These are phyloP conservation scores for Phytophthora brassicae DNA, from an alignment of 352 stramenopile species.

Conservation along the genomic window DNA sequence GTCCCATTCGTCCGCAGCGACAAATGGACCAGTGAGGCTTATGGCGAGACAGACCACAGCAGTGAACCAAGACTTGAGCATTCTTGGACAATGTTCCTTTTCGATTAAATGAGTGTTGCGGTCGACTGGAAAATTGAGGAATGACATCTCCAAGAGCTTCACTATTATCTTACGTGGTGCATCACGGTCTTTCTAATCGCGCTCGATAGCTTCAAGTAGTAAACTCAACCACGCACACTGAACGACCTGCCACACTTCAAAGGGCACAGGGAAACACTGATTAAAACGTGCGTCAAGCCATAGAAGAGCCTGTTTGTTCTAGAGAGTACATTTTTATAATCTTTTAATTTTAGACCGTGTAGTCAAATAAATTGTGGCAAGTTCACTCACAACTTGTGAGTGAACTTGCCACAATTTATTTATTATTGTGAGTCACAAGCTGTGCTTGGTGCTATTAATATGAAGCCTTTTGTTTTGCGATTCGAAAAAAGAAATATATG, in stretches of 20 bases:
- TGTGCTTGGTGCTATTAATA: no score
- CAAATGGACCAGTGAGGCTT: constrained; percentile 14
- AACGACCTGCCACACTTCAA: constrained; percentile 10
- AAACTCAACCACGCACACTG: constrained; percentile 28
- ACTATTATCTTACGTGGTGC: background rate
- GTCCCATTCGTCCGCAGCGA: constrained; percentile 32
- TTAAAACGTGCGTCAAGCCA: constrained; percentile 6
- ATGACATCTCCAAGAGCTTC: constrained; percentile 9
- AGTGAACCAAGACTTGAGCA: constrained; percentile 38
- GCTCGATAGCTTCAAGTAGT: constrained; percentile 10
- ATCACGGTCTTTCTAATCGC: constrained; percentile 6
- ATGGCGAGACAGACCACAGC: constrained; percentile 26
- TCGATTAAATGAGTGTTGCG: constrained; percentile 7
- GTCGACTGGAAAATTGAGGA: constrained; percentile 26
- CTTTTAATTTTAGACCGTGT: no score
- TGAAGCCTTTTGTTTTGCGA: no score
- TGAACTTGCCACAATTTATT: no score
- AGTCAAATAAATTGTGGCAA: no score
- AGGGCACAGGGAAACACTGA: no score
- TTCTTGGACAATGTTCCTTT: constrained; percentile 21
- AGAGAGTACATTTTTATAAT: no score
- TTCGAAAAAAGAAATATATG: no score
- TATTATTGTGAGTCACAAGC: no score
- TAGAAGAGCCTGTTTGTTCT: no score
- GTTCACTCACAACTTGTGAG: no score